Base-by-base conservation (phyloP, 345 rosid genomes). In the Anacardium occidentale region DNA sequence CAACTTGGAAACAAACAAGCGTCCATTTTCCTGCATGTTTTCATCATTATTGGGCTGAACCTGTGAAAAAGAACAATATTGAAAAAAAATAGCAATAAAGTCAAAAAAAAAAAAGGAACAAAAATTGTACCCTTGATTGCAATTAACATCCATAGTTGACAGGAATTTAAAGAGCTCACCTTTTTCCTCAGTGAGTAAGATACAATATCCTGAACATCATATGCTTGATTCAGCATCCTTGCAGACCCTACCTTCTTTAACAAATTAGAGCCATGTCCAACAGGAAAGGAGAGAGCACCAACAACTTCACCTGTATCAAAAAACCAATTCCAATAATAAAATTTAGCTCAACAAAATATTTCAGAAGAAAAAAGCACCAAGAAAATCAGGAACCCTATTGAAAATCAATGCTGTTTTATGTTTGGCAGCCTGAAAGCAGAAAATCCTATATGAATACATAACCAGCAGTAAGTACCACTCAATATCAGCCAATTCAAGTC, bases 281-380 rank as follows among this genome's bases (percentile, higher is more conserved):
- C 85, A 76, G 92, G 86, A 79, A 95, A 83, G 64, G 97, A 92
- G 76, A 92, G 84, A 7, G 96, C 88, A 75, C 99, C 98, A 18
- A 89, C 86, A 76, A 95, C 97, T 83, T 95, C 99, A 77, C 99
- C 99, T 95, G 84, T 51, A 79, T 59, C 75, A 77, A 72, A 68
- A 40, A 21, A 55, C 10, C 69, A 72, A 12, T 68, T 59, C 15
- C 68, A 45, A 25, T 62, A 64, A 59, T 40, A 58, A 64, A 50
- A 40, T 56, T 68, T 44, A n/a, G 15, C 26, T 22, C 52, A 0
- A 22, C 51, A 44, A 68, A 21, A 22, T 55, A 66, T 21, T 12
- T 29, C 15, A 51, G 25, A 68, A 26, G 29, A 42, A 60, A 9
- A 9, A 10, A 61, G 47, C 55, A 55, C 17, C 2, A 68, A 37